A percentile compares a stretch with the other conserved stretches of the same genome.
Conservation (phyloP, 257 asterid genomes). For the Schizonepeta tenuifolia region DNA sequence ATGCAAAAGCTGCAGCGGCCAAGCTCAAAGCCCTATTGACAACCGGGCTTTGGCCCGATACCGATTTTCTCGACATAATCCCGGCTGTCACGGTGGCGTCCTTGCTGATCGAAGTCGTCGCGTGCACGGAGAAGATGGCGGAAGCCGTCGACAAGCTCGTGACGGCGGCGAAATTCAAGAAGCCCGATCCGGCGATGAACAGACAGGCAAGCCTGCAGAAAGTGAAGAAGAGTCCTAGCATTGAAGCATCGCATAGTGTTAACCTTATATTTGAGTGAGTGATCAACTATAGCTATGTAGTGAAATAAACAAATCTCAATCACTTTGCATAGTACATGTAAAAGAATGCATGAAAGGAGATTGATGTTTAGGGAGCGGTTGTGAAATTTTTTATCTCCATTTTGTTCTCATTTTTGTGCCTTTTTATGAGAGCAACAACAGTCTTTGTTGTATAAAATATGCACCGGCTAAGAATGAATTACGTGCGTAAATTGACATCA, state of each 20-base stretch:
- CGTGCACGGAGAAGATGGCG: conserved; percentile 48
- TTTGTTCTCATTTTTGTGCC: not conserved
- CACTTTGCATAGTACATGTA: conserved; percentile 8
- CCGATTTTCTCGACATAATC: conserved; percentile 37
- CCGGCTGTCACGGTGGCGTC: conserved; percentile 54
- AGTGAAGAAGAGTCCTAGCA: conserved; percentile 38
- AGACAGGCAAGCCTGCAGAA: conserved; percentile 27
- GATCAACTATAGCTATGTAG: not conserved
- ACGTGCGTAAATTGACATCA: no score
- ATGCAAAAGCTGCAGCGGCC: conserved; percentile 42
- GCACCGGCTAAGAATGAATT: not conserved
- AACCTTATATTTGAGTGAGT: conserved; percentile 44
- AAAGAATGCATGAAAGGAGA: not conserved
- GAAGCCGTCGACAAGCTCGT: conserved; percentile 56
- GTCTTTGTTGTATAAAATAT: not conserved
- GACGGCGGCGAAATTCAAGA: conserved; percentile 52
- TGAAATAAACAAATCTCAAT: not conserved
- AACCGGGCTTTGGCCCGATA: conserved; percentile 43
- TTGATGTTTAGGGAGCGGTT: not conserved
- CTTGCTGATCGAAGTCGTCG: conserved; percentile 48
- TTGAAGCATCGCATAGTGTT: conserved; percentile 47
- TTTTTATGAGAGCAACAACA: not conserved
- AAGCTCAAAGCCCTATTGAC: conserved; percentile 36
- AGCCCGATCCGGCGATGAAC: conserved; percentile 30
- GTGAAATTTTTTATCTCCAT: conserved; percentile 1